Evolutionary conservation across 768 basidiomycete species (phyloP).

Genomic region (Lentinula edodes): DNA sequence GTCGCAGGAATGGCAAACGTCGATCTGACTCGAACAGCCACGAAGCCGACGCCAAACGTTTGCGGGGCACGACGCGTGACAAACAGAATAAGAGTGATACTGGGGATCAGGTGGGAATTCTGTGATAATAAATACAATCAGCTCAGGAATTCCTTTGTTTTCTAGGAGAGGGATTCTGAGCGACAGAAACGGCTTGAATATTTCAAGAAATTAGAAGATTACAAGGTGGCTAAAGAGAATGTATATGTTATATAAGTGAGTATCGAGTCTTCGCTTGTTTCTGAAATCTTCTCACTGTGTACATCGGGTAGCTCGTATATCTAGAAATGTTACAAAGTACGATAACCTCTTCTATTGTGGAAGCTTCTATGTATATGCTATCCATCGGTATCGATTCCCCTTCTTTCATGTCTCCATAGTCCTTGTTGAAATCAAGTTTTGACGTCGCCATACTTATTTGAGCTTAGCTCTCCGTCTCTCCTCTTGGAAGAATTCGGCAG

Average conservation of each 20-base stretch:
- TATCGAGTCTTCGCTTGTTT: not conserved
- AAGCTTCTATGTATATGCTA: not conserved
- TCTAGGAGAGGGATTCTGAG: conserved; percentile 17
- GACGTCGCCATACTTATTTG: not conserved
- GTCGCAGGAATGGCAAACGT: not conserved
- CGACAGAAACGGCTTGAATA: conserved; percentile 33
- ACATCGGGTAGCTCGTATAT: not conserved
- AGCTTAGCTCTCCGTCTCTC: conserved; percentile 18
- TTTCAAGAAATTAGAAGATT: conserved; percentile 32
- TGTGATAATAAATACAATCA: not conserved
- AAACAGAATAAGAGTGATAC: conserved; percentile 1
- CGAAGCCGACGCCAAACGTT: not conserved
- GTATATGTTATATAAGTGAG: conserved; percentile 31
- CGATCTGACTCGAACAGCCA: not conserved
- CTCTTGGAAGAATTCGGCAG: conserved; percentile 22
- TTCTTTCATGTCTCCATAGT: not conserved
- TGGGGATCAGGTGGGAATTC: conserved; percentile 5
- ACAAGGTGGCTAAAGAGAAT: conserved; percentile 33
- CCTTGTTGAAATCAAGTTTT: not conserved
- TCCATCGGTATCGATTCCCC: not conserved
- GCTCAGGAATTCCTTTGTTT: no score
- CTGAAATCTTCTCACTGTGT: not conserved
- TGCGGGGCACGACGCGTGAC: not conserved
- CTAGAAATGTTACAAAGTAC: not conserved
- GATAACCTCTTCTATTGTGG: not conserved